Conservation (phyloP, 768 basidiomycete genomes). For the Phylloporus arenicola region DNA sequence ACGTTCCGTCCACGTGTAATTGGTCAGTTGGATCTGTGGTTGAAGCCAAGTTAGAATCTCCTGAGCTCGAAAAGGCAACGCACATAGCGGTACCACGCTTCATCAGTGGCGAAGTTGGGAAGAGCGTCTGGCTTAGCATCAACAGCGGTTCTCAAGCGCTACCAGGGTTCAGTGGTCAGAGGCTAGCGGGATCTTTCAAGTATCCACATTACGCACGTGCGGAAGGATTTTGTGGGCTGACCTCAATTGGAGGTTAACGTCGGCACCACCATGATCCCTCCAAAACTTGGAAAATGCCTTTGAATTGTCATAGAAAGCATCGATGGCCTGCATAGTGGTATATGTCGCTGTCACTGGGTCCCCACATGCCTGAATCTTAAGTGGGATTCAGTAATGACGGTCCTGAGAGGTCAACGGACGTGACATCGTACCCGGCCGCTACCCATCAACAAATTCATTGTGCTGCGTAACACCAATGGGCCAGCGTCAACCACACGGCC, state of each 20-base stretch:
- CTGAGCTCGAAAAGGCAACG: neutral
- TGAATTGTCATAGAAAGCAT: slow-evolving; percentile 35
- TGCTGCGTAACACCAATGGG: neutral
- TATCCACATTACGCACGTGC: slow-evolving; percentile 29
- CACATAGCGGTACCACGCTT: slow-evolving; percentile 33
- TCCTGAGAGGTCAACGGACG: neutral
- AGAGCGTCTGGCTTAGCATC: slow-evolving; percentile 22
- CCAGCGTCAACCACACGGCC: slow-evolving; percentile 8
- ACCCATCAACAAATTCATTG: slow-evolving; percentile 11
- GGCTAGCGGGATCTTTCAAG: neutral
- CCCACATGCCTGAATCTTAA: slow-evolving; percentile 6
- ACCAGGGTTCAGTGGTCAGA: neutral
- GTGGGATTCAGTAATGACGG: neutral
- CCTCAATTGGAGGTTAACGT: slow-evolving; percentile 20
- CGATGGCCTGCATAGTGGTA: slow-evolving; percentile 9
- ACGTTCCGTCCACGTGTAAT: slow-evolving; percentile 23
- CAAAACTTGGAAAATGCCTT: slow-evolving; percentile 33
- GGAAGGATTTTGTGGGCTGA: slow-evolving; percentile 33
- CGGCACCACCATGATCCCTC: slow-evolving; percentile 22
- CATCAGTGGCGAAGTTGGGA: slow-evolving; percentile 31
- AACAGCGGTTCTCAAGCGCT: slow-evolving; percentile 33
- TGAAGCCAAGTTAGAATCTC: neutral
- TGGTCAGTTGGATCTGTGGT: slow-evolving; percentile 17
- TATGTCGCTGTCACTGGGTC: neutral
- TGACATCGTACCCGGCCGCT: slow-evolving; percentile 13